phyloP scores from a whole-genome alignment of 2,329 filamentous ascomycete species.

The Nectriaceae sp. region DNA sequence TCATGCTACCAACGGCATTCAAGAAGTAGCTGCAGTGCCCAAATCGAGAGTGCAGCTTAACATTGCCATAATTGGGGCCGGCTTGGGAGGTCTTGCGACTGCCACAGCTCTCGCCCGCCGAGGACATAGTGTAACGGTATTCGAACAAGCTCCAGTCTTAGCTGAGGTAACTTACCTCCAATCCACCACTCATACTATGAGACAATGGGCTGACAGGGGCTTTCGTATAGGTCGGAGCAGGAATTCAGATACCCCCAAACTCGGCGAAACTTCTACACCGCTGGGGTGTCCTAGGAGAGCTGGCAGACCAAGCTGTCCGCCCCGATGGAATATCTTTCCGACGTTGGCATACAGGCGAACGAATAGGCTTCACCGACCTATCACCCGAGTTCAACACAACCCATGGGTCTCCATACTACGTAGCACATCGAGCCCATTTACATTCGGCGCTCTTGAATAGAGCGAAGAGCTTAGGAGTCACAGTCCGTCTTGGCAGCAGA shows the following conservation, averaged over 20 bases:
- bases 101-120: slow-evolving; percentile 37
- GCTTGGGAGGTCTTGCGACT: slow-evolving; percentile 42
- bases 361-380: slow-evolving; percentile 33
- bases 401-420: slow-evolving; percentile 34
- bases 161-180: slow-evolving; percentile 35
- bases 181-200: neutral
- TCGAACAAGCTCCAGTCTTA: slow-evolving; percentile 41
- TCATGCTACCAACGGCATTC: no score
- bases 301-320: slow-evolving; percentile 18
- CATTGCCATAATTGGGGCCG: slow-evolving; percentile 46
- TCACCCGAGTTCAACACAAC: slow-evolving; percentile 26
- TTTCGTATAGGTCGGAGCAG: slow-evolving; percentile 28
- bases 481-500: slow-evolving; percentile 25
- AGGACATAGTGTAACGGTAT: slow-evolving; percentile 40
- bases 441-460: slow-evolving; percentile 32
- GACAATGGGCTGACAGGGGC: neutral
- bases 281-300: slow-evolving; percentile 29
- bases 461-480: slow-evolving; percentile 28
- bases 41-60: neutral
- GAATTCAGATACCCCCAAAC: slow-evolving; percentile 37
- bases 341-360: slow-evolving; percentile 30
- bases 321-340: slow-evolving; percentile 30
- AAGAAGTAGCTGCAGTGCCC: neutral
- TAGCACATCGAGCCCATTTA: slow-evolving; percentile 39
- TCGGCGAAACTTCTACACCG: slow-evolving; percentile 30